A percentile compares a stretch with the other conserved stretches of the same genome.
These are phyloP conservation scores for Pyropia haitanensis DNA, from an alignment of 23 red algal genomes.

Conservation along the genomic window DNA sequence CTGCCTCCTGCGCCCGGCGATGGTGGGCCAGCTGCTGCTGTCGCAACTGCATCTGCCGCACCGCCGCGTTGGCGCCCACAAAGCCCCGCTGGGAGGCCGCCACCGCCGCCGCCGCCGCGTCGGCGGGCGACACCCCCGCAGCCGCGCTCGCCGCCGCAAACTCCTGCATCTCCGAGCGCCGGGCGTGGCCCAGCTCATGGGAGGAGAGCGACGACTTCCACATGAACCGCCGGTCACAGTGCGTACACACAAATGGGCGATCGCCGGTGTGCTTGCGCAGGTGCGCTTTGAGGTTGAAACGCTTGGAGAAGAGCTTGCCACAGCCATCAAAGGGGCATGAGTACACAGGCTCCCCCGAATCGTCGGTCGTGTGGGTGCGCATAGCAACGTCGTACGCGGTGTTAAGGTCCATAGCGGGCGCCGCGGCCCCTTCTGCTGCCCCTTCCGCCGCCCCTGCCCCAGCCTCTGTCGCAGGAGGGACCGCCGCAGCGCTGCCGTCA, in stretches of 20 bases:
- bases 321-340: conserved; percentile 25
- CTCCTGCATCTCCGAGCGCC: too few species aligned
- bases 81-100: too few species aligned
- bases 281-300: conserved; percentile 15
- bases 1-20: too few species aligned
- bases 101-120: too few species aligned
- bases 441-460: not conserved
- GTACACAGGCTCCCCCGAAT: conserved; percentile 11
- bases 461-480: not conserved
- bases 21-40: too few species aligned
- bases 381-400: not conserved
- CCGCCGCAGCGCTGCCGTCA: not conserved
- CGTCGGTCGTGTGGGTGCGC: not conserved
- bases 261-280: conserved; percentile 19
- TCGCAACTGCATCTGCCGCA: too few species aligned
- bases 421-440: not conserved
- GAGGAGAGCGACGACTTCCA: conserved; percentile 3
- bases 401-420: not conserved
- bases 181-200: conserved; percentile 28
- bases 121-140: too few species aligned
- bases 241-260: conserved; percentile 5
- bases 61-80: too few species aligned
- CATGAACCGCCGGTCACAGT: not conserved
- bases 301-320: conserved; percentile 5
- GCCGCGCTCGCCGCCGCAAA: too few species aligned